A percentile compares a stretch with the other conserved stretches of the same genome.
Conservation (phyloP, 495 filamentous ascomycete species). For the Hypomontagnella submonticulosa region DNA sequence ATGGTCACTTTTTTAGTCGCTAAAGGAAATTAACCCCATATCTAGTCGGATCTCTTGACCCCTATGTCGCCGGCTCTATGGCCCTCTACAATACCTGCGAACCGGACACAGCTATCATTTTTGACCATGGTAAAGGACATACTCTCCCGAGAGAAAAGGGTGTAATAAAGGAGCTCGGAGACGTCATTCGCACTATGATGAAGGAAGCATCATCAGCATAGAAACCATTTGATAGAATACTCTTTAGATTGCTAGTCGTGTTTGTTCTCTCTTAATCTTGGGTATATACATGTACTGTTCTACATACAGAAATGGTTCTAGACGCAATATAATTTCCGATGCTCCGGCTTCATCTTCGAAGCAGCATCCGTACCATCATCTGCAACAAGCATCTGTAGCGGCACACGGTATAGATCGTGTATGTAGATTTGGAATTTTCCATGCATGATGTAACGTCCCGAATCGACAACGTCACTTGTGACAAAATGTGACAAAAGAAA, state of each 20-base stretch:
- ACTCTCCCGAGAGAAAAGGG: constrained; percentile 63
- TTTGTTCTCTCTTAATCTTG: constrained; percentile 3
- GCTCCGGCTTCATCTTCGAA: not conserved
- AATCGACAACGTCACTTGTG: constrained; percentile 20
- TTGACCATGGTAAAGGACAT: constrained; percentile 70
- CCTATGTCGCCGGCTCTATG: constrained; percentile 65
- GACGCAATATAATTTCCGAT: constrained; percentile 21
- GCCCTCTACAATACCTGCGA: constrained; percentile 70
- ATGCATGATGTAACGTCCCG: constrained; percentile 32
- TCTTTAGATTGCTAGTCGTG: constrained; percentile 10
- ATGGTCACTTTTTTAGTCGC: not conserved
- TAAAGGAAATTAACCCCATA: constrained; percentile 28
- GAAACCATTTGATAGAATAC: constrained; percentile 40
- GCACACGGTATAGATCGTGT: not conserved
- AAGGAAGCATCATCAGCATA: constrained; percentile 37
- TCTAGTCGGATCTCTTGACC: constrained; percentile 65
- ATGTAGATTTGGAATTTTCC: constrained; percentile 32
- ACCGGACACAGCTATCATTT: constrained; percentile 64
- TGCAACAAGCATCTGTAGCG: too few species aligned
- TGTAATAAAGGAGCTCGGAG: constrained; percentile 61
- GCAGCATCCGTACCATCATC: too few species aligned
- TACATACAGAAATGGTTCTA: constrained; percentile 16
- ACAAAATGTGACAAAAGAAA: constrained; percentile 27
- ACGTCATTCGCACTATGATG: constrained; percentile 57
- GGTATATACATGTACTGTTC: constrained; percentile 15